A percentile compares a stretch with the other conserved stretches of the same genome.
phyloP scores from a whole-genome alignment of 148 eudicot genomes.

The Amaranthus palmeri region DNA sequence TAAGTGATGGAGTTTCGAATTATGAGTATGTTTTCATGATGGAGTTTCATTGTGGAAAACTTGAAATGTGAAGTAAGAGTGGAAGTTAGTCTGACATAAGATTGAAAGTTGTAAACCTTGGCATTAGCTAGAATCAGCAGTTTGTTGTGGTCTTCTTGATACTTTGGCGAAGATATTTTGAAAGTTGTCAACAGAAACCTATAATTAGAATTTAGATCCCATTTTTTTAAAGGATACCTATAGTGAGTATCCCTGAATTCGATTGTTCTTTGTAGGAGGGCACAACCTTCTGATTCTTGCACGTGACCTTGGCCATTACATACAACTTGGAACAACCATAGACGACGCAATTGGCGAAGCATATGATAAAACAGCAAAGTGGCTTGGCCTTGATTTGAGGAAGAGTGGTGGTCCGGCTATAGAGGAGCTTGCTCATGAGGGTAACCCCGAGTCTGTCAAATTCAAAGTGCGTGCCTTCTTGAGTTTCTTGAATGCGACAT shows the following conservation, averaged over 20 bases:
- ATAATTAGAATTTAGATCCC: not conserved
- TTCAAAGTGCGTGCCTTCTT: constrained; percentile 43
- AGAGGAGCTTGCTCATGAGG: constrained; percentile 93
- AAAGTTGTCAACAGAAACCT: not conserved
- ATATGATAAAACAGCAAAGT: constrained; percentile 92
- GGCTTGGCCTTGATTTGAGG: constrained; percentile 99
- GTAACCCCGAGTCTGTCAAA: constrained; percentile 64
- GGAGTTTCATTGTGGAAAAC: not conserved
- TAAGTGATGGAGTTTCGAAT: too few relatives aligned
- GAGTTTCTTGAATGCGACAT: not conserved
- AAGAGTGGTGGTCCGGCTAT: constrained; percentile 92
- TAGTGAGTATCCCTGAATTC: not conserved
- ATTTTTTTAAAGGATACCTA: not conserved
- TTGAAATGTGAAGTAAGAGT: not conserved
- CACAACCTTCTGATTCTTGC: constrained; percentile 93
- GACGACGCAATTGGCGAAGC: constrained; percentile 99
- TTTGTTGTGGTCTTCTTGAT: not conserved
- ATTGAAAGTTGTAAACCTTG: not conserved
- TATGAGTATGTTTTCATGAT: not conserved
- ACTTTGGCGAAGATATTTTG: not conserved
- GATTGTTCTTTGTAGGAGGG: constrained; percentile 53
- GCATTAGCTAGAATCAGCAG: not conserved
- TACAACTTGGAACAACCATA: constrained; percentile 90
- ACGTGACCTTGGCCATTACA: constrained; percentile 76
- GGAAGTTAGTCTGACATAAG: not conserved